These are phyloP conservation scores for Globisporangium spinosum DNA, from an alignment of 352 stramenopile genomes.

Conservation along the genomic window DNA sequence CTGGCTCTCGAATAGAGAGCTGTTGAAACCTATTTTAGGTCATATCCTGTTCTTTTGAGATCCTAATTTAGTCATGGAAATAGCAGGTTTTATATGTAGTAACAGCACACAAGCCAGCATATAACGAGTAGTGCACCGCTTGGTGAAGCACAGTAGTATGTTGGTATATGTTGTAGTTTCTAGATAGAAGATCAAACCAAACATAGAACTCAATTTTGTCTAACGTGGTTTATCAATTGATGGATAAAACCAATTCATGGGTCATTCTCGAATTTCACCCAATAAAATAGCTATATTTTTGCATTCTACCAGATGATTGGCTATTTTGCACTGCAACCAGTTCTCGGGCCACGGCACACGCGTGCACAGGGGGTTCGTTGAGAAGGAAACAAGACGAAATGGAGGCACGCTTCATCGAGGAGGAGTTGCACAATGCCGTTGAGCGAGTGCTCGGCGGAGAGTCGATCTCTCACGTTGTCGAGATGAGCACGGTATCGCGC, in stretches of 20 bases:
- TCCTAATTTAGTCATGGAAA: no score
- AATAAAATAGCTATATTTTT: background rate
- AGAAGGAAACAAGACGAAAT: no score
- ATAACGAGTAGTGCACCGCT: no score
- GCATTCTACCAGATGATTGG: background rate
- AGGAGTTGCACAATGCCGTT: background rate
- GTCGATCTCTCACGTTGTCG: background rate
- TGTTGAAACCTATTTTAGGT: background rate
- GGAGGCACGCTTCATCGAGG: no score
- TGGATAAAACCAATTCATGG: slow-evolving; percentile 1
- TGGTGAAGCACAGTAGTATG: no score
- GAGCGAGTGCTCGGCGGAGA: background rate
- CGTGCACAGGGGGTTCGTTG: no score
- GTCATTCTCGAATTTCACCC: background rate
- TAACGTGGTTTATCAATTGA: slow-evolving; percentile 2
- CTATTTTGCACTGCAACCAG: background rate
- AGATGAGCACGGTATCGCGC: background rate
- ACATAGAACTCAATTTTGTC: no score
- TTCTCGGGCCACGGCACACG: background rate
- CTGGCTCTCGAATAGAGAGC: background rate
- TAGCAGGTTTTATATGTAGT: no score
- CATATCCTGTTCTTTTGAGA: no score
- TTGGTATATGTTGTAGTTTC: no score
- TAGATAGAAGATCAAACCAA: no score
- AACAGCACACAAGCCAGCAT: no score